Base-by-base conservation (phyloP, 2,329 filamentous ascomycete species). In the Neonectria neomacrospora region DNA sequence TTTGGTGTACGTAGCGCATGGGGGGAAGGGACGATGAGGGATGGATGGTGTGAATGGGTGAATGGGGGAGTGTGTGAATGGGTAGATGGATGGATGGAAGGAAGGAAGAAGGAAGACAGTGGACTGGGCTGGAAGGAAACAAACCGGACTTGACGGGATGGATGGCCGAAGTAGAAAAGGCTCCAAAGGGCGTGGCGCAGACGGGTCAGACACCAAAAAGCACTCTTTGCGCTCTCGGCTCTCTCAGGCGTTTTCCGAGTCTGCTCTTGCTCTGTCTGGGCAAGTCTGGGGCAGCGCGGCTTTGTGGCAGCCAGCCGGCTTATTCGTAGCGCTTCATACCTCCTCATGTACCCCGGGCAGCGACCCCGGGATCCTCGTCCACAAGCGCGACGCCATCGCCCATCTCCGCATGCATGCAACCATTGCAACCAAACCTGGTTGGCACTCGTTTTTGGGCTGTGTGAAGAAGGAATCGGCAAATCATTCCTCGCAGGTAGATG, bases 351-450 rank as follows among this genome's bases (percentile, higher is more conserved):
- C 48, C 59, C 59, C 54, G n/a, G n/a, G n/a, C n/a, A 41, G 54
- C 48, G 18, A 53, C 50, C 54, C 41, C 60, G 60, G 53, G 53
- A 61, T 61, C 60, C 54, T 39, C 54, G 41, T 54, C 50, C 23
- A 30, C 44, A 23, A 34, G 48, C 18, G 47, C 50, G 32, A 39
- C 50, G 30, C 62, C 37, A 59, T 56, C 58, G 20, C 42, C 53
- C 51, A 68, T 67, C 65, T 63, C 69, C 65, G 60, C 69, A 64
- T 54, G 42, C 45, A 42, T 26, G 23, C 23, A 26, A 26, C 23
- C 23, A 26, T 6, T 54, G 42, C 45, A 42, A 41, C 48, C 32
- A 63, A 47, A 18, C 47, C 37, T 50, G 6, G 20, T 54, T 59
- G 22, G 34, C 22, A 11, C 47, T 32, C n/a, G 55, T 32, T 42